Evolutionary conservation across 768 basidiomycete genomes (phyloP).

Genomic region (Leccinum variicolor): DNA sequence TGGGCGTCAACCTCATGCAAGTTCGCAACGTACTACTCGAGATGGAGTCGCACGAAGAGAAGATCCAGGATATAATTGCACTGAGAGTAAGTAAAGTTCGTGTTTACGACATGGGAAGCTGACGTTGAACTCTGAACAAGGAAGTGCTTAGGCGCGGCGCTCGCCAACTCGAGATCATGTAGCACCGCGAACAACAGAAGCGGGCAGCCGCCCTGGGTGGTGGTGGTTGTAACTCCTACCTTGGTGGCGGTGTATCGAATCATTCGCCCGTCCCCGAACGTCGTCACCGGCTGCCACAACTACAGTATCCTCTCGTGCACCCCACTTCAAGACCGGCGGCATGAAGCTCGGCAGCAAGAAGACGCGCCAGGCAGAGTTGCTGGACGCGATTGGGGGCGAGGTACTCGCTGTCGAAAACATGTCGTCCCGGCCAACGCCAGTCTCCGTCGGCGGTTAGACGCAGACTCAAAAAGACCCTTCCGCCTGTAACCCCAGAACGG

Average conservation of each 20-base stretch:
- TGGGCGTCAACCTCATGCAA: constrained; percentile 74
- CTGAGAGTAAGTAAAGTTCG: constrained; percentile 53
- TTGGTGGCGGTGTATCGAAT: constrained; percentile 64
- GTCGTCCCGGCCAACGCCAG: constrained; percentile 49
- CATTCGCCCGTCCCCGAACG: constrained; percentile 64
- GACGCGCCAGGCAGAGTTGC: constrained; percentile 80
- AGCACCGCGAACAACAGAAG: constrained; percentile 89
- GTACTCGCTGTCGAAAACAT: constrained; percentile 52
- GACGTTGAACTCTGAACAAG: constrained; percentile 63
- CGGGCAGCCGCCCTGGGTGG: constrained; percentile 51
- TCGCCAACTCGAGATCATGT: constrained; percentile 91
- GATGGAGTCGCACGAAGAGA: constrained; percentile 92
- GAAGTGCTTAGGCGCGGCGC: constrained; percentile 98
- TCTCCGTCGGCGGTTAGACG: constrained; percentile 38
- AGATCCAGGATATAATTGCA: constrained; percentile 97
- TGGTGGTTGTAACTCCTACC: constrained; percentile 49
- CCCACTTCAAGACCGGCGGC: constrained; percentile 89
- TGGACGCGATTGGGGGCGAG: constrained; percentile 86
- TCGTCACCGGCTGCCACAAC: constrained; percentile 41
- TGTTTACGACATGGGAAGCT: no score
- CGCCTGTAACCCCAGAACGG: constrained; percentile 76
- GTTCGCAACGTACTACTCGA: constrained; percentile 72
- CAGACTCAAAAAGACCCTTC: constrained; percentile 51
- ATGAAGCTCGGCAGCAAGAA: constrained; percentile 98
- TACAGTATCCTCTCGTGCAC: constrained; percentile 48